Percentiles rank a stretch among this genome's conserved stretches.
These are phyloP conservation scores for Ilyonectria robusta DNA, from an alignment of 2,329 filamentous ascomycete genomes.

Conservation along the genomic window DNA sequence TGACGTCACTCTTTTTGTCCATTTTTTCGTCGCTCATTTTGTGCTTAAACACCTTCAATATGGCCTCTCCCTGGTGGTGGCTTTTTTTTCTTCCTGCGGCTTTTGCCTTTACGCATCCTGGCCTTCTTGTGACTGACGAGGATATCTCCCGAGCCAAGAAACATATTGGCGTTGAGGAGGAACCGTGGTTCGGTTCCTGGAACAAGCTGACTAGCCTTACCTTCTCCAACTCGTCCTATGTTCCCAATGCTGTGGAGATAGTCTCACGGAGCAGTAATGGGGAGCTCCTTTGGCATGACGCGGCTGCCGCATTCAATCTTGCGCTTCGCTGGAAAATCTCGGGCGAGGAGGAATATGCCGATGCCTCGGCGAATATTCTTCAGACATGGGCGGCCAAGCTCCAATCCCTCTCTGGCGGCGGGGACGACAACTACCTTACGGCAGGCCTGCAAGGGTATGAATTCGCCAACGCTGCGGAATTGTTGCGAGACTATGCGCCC, in stretches of 20 bases:
- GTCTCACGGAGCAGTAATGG: conserved; percentile 22
- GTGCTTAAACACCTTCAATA: too few relatives aligned
- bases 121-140: conserved; percentile 30
- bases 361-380: conserved; percentile 55
- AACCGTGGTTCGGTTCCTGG: conserved; percentile 31
- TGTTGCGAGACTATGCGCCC: conserved; percentile 52
- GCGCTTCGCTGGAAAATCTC: conserved; percentile 59
- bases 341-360: conserved; percentile 53
- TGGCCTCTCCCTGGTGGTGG: background rate
- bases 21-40: too few relatives aligned
- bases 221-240: conserved; percentile 14
- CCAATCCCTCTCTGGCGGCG: conserved; percentile 49
- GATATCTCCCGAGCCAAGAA: conserved; percentile 25
- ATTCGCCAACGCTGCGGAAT: conserved; percentile 62
- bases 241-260: conserved; percentile 10
- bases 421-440: conserved; percentile 55
- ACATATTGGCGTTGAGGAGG: conserved; percentile 19
- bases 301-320: conserved; percentile 32
- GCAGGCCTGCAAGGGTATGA: conserved; percentile 62
- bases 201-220: conserved; percentile 25
- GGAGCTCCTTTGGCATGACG: conserved; percentile 31
- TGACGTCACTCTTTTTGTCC: too few relatives aligned
- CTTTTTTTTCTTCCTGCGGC: background rate
- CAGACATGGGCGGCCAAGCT: conserved; percentile 56
- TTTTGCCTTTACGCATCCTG: conserved; percentile 27